Evolutionary conservation across 208 protist species (phyloP), one percentile per base, ranked within the genome.

Genomic region (Acanthamoeba lenticulata): DNA sequence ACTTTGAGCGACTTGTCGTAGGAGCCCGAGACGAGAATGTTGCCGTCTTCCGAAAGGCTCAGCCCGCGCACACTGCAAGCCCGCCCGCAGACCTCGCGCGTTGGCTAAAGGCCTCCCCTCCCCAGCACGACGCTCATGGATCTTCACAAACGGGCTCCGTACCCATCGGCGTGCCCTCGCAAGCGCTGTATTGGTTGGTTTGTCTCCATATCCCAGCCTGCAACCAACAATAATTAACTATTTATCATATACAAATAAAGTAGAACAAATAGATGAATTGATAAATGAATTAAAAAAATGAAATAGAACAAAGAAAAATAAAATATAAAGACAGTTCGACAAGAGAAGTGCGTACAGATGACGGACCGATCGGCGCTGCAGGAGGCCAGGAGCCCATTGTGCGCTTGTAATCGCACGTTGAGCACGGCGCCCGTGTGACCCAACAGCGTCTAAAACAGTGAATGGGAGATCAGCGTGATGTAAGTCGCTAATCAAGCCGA

Each of bases 1-100:
- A 77, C 32, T n/a, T 77, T 77, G n/a, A 77, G 29, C 67, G 67
- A 34, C 67, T 77, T 77, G 32, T 77, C 67, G 34, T 77, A 77
- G 29, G 67, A 77, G 13, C 67, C 67, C 15, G 67, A 77, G 32
- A 77, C 32, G 36, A 77, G 9, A 4, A 42, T 36, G 9, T 77
- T 42, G 36, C 67, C 67, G 32, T 77, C 36, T 17, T 77, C 67
- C 67, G 67, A 77, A 9, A 77, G 34, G 40, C 67, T 77, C 34
- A 77, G 32, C 32, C 67, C 67, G 40, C 67, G 67, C 29, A 77
- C 67, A 13, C 67, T 77, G 67, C 11, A 6, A 13, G 29, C 29
- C 13, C 19, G 21, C 5, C 9, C 60, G 60, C 29, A 32, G 29
- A 60, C 19, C 36, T 40, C 19, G 36, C 55, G 55, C 55, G 1